These are phyloP conservation scores for Ganoderma boninense DNA, from an alignment of 1,284 basidiomycete genomes.

Conservation along the genomic window DNA sequence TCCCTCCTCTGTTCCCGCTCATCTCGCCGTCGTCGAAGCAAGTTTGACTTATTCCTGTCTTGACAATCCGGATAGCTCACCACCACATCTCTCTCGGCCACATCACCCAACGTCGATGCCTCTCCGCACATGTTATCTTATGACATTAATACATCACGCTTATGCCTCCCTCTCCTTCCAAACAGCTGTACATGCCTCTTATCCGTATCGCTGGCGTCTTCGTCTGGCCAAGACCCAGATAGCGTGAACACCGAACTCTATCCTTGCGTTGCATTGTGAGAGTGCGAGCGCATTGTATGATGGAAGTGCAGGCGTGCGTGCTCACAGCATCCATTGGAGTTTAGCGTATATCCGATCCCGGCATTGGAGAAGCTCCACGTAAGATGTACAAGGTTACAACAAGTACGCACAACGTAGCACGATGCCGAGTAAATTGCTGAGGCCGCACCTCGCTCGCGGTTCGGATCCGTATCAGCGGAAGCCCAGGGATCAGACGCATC, in stretches of 20 bases:
- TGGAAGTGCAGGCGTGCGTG: neutral
- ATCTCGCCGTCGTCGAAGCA: constrained; percentile 40
- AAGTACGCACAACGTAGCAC: neutral
- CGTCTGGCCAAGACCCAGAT: neutral
- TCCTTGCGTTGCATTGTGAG: neutral
- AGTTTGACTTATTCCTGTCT: constrained; percentile 49
- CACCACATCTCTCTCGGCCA: constrained; percentile 25
- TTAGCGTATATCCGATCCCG: neutral
- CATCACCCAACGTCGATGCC: constrained; percentile 31
- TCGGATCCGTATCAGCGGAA: neutral
- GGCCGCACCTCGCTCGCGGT: neutral
- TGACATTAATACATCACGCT: constrained; percentile 43
- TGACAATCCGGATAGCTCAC: constrained; percentile 45
- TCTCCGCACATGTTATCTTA: constrained; percentile 45
- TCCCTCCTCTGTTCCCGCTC: constrained; percentile 30
- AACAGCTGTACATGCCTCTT: neutral
- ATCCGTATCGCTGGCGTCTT: neutral
- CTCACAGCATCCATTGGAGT: neutral
- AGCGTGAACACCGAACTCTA: neutral
- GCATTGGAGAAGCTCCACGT: neutral
- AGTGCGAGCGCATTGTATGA: neutral
- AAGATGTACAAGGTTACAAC: neutral
- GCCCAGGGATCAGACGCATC: neutral
- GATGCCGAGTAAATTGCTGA: neutral
- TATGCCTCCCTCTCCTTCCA: constrained; percentile 19